Conservation (phyloP, 768 basidiomycete species). For the Suillus sp. region DNA sequence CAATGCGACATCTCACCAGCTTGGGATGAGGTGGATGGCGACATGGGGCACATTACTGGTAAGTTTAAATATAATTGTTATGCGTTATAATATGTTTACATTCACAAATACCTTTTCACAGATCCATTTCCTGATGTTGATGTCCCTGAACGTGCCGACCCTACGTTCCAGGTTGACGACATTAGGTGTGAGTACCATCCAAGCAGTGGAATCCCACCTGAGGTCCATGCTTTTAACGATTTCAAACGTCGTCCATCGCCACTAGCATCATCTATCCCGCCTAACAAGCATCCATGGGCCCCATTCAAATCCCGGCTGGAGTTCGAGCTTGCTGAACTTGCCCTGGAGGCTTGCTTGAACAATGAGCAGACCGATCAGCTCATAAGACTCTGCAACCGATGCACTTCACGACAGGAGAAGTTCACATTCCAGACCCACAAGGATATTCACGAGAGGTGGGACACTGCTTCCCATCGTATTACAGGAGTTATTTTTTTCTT, state of each 20-base stretch:
- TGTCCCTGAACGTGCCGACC: background rate
- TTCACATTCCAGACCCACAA: constrained; percentile 22
- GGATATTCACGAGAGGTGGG: constrained; percentile 29
- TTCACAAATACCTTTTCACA: background rate
- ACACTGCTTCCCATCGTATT: constrained; percentile 10
- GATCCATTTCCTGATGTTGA: background rate
- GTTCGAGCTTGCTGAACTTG: constrained; percentile 34
- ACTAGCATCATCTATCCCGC: background rate
- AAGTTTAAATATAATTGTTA: background rate
- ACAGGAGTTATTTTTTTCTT: constrained; percentile 12
- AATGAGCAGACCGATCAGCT: constrained; percentile 21
- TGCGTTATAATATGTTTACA: background rate
- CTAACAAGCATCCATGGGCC: constrained; percentile 30
- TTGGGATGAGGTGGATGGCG: background rate
- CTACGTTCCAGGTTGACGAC: constrained; percentile 17
- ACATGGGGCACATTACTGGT: background rate
- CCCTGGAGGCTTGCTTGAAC: constrained; percentile 25
- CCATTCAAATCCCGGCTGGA: constrained; percentile 33
- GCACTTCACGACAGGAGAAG: constrained; percentile 1
- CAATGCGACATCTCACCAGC: background rate
- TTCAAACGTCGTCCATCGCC: constrained; percentile 9
- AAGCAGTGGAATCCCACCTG: constrained; percentile 11
- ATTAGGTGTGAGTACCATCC: constrained; percentile 30
- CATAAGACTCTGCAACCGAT: constrained; percentile 22
- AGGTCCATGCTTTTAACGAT: constrained; percentile 20